Base-by-base conservation (phyloP, 106 monocot genomes). In the Iris macrosiphon region DNA sequence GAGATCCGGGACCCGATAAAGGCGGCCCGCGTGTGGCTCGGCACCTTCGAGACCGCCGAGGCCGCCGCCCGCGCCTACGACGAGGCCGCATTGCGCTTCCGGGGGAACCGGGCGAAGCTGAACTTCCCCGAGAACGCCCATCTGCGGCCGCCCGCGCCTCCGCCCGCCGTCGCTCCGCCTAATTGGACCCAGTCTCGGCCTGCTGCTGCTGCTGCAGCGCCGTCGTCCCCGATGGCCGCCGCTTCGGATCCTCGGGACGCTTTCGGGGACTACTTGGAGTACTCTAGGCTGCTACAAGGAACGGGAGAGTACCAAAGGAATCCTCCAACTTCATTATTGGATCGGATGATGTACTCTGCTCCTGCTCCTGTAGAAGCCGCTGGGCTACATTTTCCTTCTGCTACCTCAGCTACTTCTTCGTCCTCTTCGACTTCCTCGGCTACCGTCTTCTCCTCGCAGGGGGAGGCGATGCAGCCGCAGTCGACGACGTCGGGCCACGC, bases 21-120 rank as follows among this genome's bases (percentile, higher is more conserved):
- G 60, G 84, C 84, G 4, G 68, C 84, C 3, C 74, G 84, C 4
- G 79, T 84, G 2, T 84, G 84, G 84, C 84, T 84, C 42, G 84
- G 84, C 58, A 84, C 84, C 27, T 84, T 79, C 60, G 67, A 75
- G 51, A 84, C 79, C 11, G 79, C 84, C 1, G 79, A 79, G 47
- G 78, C 63, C 37, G 84, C 84, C 14, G 84, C 84, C 27, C 79
- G 64, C 1, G 84, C 84, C 35, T 84, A 79, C 60, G 84, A 84
- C 32, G 67, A 72, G 21, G 84, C 84, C 12, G 84, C 84, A 2
- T 43, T 79, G 12, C 74, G 79, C n/a, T 84, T 79, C 55, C 46
- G 79, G 1, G 79, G 78, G 29, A 75, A 49, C 75, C 25, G 70
- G 16, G 84, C 84, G 27, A 84, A 79, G 59, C 78, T 84, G 15